phyloP scores from a whole-genome alignment of 208 protist species.

The Trypanosoma theileri region DNA sequence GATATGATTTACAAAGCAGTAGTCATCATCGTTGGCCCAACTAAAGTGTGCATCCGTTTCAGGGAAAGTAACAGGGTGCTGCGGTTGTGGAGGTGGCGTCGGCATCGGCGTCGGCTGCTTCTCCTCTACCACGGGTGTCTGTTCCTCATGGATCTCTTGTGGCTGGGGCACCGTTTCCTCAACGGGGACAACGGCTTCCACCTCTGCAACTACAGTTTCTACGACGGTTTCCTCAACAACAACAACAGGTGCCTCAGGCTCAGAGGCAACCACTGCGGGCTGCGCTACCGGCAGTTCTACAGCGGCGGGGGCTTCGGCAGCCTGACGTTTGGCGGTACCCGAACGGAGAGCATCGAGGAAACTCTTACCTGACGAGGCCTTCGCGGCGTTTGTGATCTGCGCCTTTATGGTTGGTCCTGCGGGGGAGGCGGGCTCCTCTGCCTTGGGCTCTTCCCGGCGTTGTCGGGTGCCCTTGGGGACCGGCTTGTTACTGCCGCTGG shows the following conservation, averaged over 20 bases:
- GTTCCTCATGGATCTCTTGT: constrained; percentile 6
- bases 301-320: constrained; percentile 17
- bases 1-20: constrained; percentile 59
- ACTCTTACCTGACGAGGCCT: constrained; percentile 51
- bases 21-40: constrained; percentile 81
- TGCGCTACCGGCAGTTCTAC: constrained; percentile 17
- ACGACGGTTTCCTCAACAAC: constrained; percentile 10
- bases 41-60: constrained; percentile 52
- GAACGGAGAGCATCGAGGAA: constrained; percentile 71
- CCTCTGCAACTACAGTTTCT: constrained; percentile 23
- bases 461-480: neutral
- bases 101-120: neutral
- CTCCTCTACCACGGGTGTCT: constrained; percentile 9
- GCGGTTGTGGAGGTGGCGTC: constrained; percentile 16
- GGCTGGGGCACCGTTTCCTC: neutral
- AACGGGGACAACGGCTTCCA: constrained; percentile 8
- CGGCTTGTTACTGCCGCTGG: constrained; percentile 5
- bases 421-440: constrained; percentile 36
- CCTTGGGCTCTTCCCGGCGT: constrained; percentile 28
- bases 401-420: constrained; percentile 56
- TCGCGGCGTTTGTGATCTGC: constrained; percentile 57
- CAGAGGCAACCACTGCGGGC: constrained; percentile 6
- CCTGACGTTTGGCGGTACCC: constrained; percentile 21
- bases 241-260: constrained; percentile 13
- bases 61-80: constrained; percentile 24